A percentile compares a stretch with the other conserved stretches of the same genome.
Evolutionary conservation across 257 asterid genomes (phyloP).

Genomic region (Ocimum tenuiflorum): DNA sequence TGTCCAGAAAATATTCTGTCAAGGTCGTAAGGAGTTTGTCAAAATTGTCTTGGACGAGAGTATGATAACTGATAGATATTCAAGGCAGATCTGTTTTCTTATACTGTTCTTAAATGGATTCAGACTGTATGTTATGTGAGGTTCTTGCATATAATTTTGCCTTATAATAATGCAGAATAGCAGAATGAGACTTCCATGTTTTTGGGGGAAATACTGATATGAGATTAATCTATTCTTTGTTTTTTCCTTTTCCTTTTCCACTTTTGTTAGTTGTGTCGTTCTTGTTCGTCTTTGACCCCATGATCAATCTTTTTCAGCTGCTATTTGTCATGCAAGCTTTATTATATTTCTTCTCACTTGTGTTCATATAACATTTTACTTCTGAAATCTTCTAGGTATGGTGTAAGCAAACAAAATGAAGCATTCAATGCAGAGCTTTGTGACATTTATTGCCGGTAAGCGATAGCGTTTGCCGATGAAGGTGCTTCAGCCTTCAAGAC

Average conservation of each 20-base stretch:
- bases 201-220: background rate
- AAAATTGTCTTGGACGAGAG: background rate
- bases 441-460: conserved; percentile 85
- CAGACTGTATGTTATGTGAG: background rate
- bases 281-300: background rate
- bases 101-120: background rate
- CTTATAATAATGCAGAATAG: background rate
- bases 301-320: background rate
- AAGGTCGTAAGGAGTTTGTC: background rate
- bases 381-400: conserved; percentile 51
- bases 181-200: background rate
- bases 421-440: conserved; percentile 83
- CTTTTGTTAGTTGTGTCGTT: background rate
- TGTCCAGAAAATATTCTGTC: too few species aligned
- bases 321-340: background rate
- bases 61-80: background rate
- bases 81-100: background rate
- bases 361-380: background rate
- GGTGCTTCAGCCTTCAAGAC: background rate
- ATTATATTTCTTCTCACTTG: background rate
- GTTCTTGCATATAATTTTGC: background rate
- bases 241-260: background rate
- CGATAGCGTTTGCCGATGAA: background rate
- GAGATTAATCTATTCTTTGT: background rate
- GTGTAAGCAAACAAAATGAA: conserved; percentile 84